Percentiles rank a stretch among this genome's conserved stretches.
Evolutionary conservation across 129 eudicot species (phyloP).

Genomic region (Gnaphalium uliginosum): DNA sequence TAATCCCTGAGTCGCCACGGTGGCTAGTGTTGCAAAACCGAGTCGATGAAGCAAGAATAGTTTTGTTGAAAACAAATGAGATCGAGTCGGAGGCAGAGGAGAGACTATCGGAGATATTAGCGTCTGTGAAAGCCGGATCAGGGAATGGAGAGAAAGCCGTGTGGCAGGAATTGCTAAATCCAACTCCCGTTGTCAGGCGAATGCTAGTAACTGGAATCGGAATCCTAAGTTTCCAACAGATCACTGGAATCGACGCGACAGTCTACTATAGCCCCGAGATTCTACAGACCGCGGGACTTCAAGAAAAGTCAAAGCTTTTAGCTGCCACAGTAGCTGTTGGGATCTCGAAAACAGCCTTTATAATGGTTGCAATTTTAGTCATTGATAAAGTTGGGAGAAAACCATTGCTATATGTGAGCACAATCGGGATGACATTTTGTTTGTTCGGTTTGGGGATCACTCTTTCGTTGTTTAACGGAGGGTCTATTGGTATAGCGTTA

Average conservation of each 20-base stretch:
- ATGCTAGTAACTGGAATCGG: conserved; percentile 74
- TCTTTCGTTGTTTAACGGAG: conserved; percentile 36
- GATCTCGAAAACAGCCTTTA: conserved; percentile 55
- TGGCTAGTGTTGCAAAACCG: conserved; percentile 65
- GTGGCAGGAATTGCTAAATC: conserved; percentile 61
- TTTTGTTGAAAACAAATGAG: conserved; percentile 50
- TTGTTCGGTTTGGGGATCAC: conserved; percentile 42
- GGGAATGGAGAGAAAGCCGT: conserved; percentile 42
- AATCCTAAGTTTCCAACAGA: conserved; percentile 74
- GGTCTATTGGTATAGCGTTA: conserved; percentile 37
- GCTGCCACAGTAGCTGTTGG: conserved; percentile 88
- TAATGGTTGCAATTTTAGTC: conserved; percentile 54
- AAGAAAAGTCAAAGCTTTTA: conserved; percentile 50
- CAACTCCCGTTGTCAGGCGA: conserved; percentile 54
- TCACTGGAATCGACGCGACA: conserved; percentile 77
- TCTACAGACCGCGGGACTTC: conserved; percentile 52
- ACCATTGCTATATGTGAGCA: conserved; percentile 71
- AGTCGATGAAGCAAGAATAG: conserved; percentile 60
- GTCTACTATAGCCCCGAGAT: conserved; percentile 78
- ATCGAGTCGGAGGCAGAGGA: conserved; percentile 55
- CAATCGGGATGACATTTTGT: conserved; percentile 77
- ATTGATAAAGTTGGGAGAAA: conserved; percentile 69
- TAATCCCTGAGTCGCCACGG: conserved; percentile 79
- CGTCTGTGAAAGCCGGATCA: conserved; percentile 47
- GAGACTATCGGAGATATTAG: conserved; percentile 58